Evolutionary conservation across 305 asterid genomes (phyloP).

Genomic region (Fraxinus latifolia): DNA sequence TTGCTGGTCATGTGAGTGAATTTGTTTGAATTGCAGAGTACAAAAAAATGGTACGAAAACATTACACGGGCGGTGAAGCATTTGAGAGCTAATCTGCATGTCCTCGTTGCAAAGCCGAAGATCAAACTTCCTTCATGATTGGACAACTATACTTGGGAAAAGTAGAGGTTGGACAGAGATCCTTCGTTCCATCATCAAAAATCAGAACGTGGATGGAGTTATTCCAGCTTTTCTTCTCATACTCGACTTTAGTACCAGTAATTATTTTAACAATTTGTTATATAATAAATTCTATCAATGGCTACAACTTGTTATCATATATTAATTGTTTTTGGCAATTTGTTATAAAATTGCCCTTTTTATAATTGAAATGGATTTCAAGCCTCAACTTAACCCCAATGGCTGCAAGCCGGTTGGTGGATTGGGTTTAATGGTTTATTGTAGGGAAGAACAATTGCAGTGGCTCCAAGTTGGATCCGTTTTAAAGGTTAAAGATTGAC

Average conservation of each 20-base stretch:
- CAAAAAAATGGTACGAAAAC: conserved; percentile 53
- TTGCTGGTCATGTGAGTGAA: not conserved
- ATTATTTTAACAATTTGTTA: not conserved
- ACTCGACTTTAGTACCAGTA: not conserved
- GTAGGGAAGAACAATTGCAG: not conserved
- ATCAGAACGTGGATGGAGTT: not conserved
- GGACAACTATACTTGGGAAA: conserved; percentile 12
- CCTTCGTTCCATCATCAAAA: not conserved
- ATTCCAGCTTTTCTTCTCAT: not conserved
- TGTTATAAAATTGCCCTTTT: not conserved
- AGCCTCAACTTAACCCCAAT: not conserved
- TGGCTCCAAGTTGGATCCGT: not conserved
- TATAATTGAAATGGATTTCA: not conserved
- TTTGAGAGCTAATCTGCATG: conserved; percentile 42
- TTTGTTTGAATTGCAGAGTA: conserved; percentile 45
- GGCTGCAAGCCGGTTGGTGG: not conserved
- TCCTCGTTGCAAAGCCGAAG: not conserved
- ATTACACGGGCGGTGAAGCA: conserved; percentile 47
- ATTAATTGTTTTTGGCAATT: not conserved
- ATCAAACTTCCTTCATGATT: not conserved
- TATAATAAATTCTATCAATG: not conserved
- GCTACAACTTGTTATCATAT: not conserved
- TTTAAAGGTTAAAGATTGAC: not conserved
- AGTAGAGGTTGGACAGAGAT: not conserved
- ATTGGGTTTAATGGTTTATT: not conserved